Conservation (phyloP, 2,329 filamentous ascomycete genomes). For the Diplodia sapinea region DNA sequence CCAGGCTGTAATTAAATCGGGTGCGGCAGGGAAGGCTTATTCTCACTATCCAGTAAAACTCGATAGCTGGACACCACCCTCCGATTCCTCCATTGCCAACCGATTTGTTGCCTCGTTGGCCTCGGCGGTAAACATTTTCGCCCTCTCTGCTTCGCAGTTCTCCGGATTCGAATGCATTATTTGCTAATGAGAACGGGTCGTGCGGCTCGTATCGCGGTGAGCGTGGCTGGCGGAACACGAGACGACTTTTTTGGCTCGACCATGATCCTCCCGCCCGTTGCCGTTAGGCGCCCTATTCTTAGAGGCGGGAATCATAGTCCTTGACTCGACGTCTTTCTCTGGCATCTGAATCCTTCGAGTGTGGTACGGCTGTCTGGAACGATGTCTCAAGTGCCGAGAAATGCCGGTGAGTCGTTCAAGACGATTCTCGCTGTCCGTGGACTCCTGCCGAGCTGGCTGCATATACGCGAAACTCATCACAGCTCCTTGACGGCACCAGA, state of each 20-base stretch:
- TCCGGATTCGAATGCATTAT: neutral
- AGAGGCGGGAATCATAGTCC: neutral
- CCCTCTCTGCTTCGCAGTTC: neutral
- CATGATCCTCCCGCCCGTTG: neutral
- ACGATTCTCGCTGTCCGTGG: neutral
- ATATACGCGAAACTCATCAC: neutral
- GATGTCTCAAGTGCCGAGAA: neutral
- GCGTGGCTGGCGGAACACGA: constrained; percentile 27
- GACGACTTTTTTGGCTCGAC: neutral
- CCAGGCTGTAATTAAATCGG: neutral
- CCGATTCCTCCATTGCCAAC: neutral
- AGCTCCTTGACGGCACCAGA: neutral
- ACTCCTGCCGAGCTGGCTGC: neutral
- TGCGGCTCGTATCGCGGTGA: constrained; percentile 25
- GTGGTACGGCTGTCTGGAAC: neutral
- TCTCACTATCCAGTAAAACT: neutral
- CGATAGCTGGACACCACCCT: neutral
- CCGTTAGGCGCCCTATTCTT: constrained; percentile 11
- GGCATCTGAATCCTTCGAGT: neutral
- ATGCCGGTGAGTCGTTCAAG: neutral
- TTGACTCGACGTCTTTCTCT: constrained; percentile 3
- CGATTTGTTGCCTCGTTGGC: neutral
- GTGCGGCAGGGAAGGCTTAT: neutral
- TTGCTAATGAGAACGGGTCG: constrained; percentile 22
- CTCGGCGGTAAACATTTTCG: neutral